Base-by-base conservation (phyloP, 176 grass and related monocot species). In the Eremochloa ophiuroides region DNA sequence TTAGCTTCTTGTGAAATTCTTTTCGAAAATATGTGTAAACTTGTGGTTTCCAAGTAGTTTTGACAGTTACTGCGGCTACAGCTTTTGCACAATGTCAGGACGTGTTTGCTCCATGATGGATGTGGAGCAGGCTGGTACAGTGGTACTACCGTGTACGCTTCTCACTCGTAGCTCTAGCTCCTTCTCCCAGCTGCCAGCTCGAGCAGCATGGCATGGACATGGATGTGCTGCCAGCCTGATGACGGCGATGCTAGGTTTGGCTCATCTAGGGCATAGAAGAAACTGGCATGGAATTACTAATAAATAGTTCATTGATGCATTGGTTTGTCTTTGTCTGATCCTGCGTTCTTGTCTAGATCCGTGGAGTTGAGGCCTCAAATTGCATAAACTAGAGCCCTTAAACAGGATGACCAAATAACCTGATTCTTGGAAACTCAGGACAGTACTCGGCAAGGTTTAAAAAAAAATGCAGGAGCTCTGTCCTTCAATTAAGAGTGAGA, bases 121-220 rank as follows among this genome's bases (percentile, higher is more conserved):
- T 50, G 47, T 50, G 17, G 44, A 44, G 2, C 20, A 53, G 20
- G 8, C 51, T 70, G 40, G 37, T 18, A 35, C 42, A n/a, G n/a
- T n/a, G n/a, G n/a, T n/a, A n/a, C n/a, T 23, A 16, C 27, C 71
- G 63, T 85, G 40, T 18, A 85, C 71, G 87, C 33, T 40, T 71
- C 55, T 42, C 41, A 26, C 61, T 74, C 58, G 22, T 12, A 20
- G 10, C 18, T 62, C 61, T n/a, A n/a, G n/a, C n/a, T n/a, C n/a
- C 50, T 53, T 9, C 7, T 7, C 50, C 20, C 18, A n/a, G 51
- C 51, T 55, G 1, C n/a, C n/a, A n/a, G n/a, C n/a, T n/a, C n/a
- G 7, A 55, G 20, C 8, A 55, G 51, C 51, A 55, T 55, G 20
- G 20, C n/a, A n/a, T n/a, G n/a, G 22, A 55, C 3, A n/a, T n/a